Percentiles rank a stretch among this genome's conserved stretches.
These are phyloP conservation scores for Chalara sp. DNA, from an alignment of 2,329 filamentous ascomycete species.

Conservation along the genomic window DNA sequence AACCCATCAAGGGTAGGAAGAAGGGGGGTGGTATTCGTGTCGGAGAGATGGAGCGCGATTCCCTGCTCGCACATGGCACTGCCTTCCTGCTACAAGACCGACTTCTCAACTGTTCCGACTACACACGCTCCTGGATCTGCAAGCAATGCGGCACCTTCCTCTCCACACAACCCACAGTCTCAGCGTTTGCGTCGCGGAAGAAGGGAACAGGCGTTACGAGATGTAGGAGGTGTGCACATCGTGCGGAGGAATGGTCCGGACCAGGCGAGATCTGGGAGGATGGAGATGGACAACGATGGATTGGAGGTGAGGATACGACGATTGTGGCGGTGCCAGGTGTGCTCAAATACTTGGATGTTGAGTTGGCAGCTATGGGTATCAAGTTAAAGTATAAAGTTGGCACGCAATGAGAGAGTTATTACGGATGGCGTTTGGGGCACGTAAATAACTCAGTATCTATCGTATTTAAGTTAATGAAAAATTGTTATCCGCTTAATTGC, in stretches of 20 bases:
- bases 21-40: conserved; percentile 98
- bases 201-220: conserved; percentile 63
- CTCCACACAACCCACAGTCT: conserved; percentile 74
- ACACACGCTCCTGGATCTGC: conserved; percentile 84
- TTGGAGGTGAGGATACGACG: conserved; percentile 85
- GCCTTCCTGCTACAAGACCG: conserved; percentile 93
- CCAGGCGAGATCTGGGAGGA: conserved; percentile 88
- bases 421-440: too few species aligned
- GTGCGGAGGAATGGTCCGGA: conserved; percentile 31
- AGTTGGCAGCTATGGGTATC: conserved; percentile 93
- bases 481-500: too few species aligned
- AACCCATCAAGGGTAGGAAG: conserved; percentile 94
- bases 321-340: conserved; percentile 90
- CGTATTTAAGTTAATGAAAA: too few species aligned
- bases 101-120: conserved; percentile 94
- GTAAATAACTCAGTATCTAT: too few species aligned
- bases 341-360: conserved; percentile 87
- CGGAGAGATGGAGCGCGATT: conserved; percentile 98
- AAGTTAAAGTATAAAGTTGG: conserved; percentile 85
- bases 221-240: conserved; percentile 67
- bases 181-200: conserved; percentile 56
- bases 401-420: background rate
- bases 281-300: conserved; percentile 73
- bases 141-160: conserved; percentile 85
- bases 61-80: conserved; percentile 87